phyloP scores from a whole-genome alignment of 257 asterid genomes.

The Schizonepeta tenuifolia region DNA sequence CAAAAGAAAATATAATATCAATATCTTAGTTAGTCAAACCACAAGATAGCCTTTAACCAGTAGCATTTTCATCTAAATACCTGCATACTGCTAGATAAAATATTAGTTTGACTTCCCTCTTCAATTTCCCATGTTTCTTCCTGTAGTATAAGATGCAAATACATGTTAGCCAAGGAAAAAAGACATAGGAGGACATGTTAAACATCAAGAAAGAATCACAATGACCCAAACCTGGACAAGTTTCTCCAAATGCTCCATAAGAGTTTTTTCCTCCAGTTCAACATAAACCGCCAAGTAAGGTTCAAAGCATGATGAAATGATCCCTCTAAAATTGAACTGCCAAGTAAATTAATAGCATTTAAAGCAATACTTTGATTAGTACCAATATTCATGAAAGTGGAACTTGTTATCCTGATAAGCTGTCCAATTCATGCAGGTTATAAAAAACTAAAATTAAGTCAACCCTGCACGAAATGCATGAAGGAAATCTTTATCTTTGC shows the following conservation, averaged over 20 bases:
- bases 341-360: constrained; percentile 39
- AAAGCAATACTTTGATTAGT: constrained; percentile 32
- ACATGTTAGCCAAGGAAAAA: constrained; percentile 30
- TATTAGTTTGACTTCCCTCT: constrained; percentile 93
- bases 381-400: constrained; percentile 23
- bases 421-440: constrained; percentile 14
- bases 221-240: constrained; percentile 77
- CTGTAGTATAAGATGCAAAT: constrained; percentile 50
- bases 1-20: background rate
- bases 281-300: constrained; percentile 88
- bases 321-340: constrained; percentile 98
- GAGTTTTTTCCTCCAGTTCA: constrained; percentile 97
- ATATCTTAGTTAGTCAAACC: background rate
- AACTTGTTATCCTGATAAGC: constrained; percentile 23
- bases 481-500: constrained; percentile 24
- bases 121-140: constrained; percentile 98
- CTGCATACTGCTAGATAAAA: constrained; percentile 98
- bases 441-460: background rate
- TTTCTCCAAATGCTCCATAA: constrained; percentile 94
- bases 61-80: constrained; percentile 40
- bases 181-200: constrained; percentile 16
- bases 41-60: constrained; percentile 16
- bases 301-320: constrained; percentile 96
- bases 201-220: constrained; percentile 28
- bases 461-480: constrained; percentile 11